Evolutionary conservation across 768 basidiomycete genomes (phyloP).

Genomic region (Crassisporium funariophilum): DNA sequence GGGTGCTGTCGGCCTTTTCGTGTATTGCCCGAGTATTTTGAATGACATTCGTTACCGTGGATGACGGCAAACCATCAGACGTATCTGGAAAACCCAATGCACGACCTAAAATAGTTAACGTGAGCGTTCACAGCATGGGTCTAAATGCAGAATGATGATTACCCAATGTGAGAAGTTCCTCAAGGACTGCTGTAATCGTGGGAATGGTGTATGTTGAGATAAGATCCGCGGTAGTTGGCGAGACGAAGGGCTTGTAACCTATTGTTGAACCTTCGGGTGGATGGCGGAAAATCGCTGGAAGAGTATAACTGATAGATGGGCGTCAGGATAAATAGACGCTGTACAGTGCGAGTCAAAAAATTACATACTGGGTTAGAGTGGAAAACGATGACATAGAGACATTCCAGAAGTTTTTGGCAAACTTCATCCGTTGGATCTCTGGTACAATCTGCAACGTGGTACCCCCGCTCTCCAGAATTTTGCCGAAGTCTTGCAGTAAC

Average conservation of each 20-base stretch:
- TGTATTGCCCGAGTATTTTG: slow-evolving; percentile 41
- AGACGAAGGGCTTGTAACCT: slow-evolving; percentile 24
- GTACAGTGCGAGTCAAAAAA: background rate
- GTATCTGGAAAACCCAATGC: slow-evolving; percentile 51
- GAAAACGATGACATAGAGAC: slow-evolving; percentile 54
- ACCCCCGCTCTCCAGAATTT: slow-evolving; percentile 50
- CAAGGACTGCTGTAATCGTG: slow-evolving; percentile 37
- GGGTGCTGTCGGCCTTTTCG: slow-evolving; percentile 41
- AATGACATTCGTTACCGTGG: slow-evolving; percentile 40
- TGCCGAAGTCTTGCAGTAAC: slow-evolving; percentile 46
- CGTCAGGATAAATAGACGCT: background rate
- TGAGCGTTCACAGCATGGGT: background rate
- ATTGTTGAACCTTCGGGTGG: slow-evolving; percentile 6
- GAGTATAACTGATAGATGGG: slow-evolving; percentile 36
- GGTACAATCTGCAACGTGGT: slow-evolving; percentile 47
- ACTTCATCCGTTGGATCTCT: slow-evolving; percentile 66
- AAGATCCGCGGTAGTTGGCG: slow-evolving; percentile 28
- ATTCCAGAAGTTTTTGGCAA: slow-evolving; percentile 68
- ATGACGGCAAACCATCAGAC: slow-evolving; percentile 48
- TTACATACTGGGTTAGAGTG: slow-evolving; percentile 46
- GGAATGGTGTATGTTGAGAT: slow-evolving; percentile 39
- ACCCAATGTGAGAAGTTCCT: slow-evolving; percentile 42
- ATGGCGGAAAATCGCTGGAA: slow-evolving; percentile 31
- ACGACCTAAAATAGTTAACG: slow-evolving; percentile 27
- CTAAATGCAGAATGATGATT: background rate